Base-by-base conservation (phyloP, 2,329 filamentous ascomycete species). In the Fusarium cyanostomum region DNA sequence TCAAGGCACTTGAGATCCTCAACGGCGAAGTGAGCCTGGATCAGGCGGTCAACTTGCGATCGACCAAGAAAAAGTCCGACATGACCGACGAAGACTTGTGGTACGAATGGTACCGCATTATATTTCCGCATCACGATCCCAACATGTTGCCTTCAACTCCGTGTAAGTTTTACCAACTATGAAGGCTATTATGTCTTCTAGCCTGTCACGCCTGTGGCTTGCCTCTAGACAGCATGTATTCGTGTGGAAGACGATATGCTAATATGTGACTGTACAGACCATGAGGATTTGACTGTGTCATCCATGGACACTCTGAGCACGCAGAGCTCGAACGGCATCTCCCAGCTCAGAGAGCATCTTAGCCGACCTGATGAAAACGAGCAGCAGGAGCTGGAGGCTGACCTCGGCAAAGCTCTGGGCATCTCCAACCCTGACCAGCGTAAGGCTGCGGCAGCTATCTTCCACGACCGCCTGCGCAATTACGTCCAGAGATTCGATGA, bases 1-100 rank as follows among this genome's bases (percentile, higher is more conserved):
- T 18, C 0, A 26, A 3, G 5, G 18, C 10, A 1, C 0, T 27
- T 4, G 27, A 49, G 3, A 7, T 27, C 0, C 0, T n/a, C 0
- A 7, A 41, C 0, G 51, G 51, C 0, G 49, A 39, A 12, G 0
- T 54, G 0, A 27, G 3, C 1, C 6, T 21, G 12, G 43, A 41
- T 1, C 51, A 54, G 4, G 43, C 51, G 0, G 15, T 21, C 2
- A 31, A 5, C 0, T 7, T 50, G 0, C 12, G 15, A 1, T 50
- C 51, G 1, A 7, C 26, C 1, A 53, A 39, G 1, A 42, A 42
- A n/a, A 39, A 39, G 18, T 10, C 39, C 4, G 11, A 28, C n/a
- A 26, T 42, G 26, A 28, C 18, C 21, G 13, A 30, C 12, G n/a
- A 42, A 26, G 27, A 28, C 21, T 26, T 5, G 5, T 42, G 39